phyloP scores from a whole-genome alignment of 805 yeast species.

The Metschnikowia matae region DNA sequence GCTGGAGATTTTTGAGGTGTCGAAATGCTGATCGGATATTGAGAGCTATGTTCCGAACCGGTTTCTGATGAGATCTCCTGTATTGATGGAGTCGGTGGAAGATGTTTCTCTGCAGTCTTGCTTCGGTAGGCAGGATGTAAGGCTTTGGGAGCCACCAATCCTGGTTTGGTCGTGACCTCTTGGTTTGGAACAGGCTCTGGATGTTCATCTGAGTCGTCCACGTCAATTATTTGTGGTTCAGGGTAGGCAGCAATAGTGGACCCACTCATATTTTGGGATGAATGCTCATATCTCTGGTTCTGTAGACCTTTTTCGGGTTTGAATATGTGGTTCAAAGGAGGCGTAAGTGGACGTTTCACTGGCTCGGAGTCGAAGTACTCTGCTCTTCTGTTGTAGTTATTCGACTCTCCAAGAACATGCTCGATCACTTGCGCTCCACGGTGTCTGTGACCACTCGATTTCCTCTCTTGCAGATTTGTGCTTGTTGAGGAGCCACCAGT shows the following conservation, averaged over 20 bases:
- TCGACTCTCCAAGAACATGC: neutral
- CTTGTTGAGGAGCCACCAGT: neutral
- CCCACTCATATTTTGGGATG: slow-evolving; percentile 3
- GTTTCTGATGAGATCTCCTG: neutral
- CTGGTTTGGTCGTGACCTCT: neutral
- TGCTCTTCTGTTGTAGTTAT: neutral
- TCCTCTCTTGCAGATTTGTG: neutral
- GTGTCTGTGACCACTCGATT: neutral
- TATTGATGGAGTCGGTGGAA: neutral
- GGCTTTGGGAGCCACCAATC: neutral
- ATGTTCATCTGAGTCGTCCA: neutral
- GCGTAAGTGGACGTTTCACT: slow-evolving; percentile 1
- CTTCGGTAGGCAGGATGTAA: neutral
- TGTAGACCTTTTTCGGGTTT: neutral
- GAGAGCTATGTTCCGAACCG: neutral
- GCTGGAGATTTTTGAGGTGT: slow-evolving; percentile 5
- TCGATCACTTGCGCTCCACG: neutral
- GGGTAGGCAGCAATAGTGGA: slow-evolving; percentile 3
- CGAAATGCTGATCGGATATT: neutral
- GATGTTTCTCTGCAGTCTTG: neutral
- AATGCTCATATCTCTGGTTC: neutral
- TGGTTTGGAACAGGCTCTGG: neutral
- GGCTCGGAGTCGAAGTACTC: neutral
- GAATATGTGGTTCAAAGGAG: slow-evolving; percentile 1
- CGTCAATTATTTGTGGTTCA: neutral